A percentile compares a stretch with the other conserved stretches of the same genome.
Conservation (phyloP, 805 yeast genomes). For the Metschnikowia dekortorum region DNA sequence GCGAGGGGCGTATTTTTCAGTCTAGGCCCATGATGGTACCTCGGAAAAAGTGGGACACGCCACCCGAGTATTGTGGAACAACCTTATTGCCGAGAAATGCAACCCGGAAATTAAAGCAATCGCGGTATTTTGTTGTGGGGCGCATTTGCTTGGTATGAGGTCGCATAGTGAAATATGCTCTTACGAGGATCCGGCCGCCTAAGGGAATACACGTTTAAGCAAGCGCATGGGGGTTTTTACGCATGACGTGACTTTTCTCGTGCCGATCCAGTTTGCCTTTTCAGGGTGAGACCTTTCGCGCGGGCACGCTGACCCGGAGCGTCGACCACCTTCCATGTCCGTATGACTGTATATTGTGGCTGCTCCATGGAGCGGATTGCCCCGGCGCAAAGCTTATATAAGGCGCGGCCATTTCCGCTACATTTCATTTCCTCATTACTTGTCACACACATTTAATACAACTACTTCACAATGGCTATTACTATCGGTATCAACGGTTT, state of each 20-base stretch:
- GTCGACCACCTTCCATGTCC: slow-evolving; percentile 5
- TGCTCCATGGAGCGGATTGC: slow-evolving; percentile 17
- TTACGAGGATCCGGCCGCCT: background rate
- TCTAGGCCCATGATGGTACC: background rate
- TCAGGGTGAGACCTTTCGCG: slow-evolving; percentile 7
- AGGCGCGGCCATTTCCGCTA: background rate
- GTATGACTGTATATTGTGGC: slow-evolving; percentile 3
- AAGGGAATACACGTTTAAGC: background rate
- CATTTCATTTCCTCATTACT: slow-evolving; percentile 1
- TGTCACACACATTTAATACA: slow-evolving; percentile 10
- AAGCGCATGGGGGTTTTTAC: background rate
- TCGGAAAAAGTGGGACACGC: background rate
- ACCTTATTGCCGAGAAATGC: background rate
- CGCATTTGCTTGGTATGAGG: background rate
- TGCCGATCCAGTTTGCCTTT: background rate
- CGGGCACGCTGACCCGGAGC: slow-evolving; percentile 12
- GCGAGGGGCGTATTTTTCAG: background rate
- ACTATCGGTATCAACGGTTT: slow-evolving; percentile 90
- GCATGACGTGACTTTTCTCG: slow-evolving; percentile 4
- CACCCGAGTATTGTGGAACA: background rate
- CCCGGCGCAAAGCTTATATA: slow-evolving; percentile 16
- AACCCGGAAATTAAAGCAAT: background rate
- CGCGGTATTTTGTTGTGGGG: background rate
- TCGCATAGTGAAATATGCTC: slow-evolving; percentile 2
- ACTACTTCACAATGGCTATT: slow-evolving; percentile 43